A percentile compares a stretch with the other conserved stretches of the same genome.
These are phyloP conservation scores for Pelargonium australe DNA, from an alignment of 441 rosid species.

Conservation along the genomic window DNA sequence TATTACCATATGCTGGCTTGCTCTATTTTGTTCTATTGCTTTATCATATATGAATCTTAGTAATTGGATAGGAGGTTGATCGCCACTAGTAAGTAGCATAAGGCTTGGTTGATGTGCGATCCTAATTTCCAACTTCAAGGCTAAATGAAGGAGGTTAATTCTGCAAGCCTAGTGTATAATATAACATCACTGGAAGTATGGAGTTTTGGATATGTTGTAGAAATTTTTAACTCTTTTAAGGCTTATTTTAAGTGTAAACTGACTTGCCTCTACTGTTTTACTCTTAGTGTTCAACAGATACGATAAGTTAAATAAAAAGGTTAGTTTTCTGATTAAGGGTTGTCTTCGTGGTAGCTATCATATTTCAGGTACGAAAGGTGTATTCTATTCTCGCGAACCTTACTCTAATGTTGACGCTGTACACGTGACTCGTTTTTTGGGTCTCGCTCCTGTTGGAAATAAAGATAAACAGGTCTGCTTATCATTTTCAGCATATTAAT, in stretches of 20 bases:
- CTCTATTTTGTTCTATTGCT: no score
- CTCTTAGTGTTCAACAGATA: background rate
- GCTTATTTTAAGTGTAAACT: background rate
- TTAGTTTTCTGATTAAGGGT: constrained; percentile 17
- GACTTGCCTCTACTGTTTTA: background rate
- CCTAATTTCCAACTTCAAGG: background rate
- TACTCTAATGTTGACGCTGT: constrained; percentile 58
- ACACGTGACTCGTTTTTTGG: constrained; percentile 84
- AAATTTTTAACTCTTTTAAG: background rate
- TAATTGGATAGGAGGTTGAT: background rate
- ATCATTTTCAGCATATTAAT: background rate
- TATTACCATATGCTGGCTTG: no score
- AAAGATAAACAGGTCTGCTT: constrained; percentile 73
- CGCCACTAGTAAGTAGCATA: background rate
- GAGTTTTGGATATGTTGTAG: background rate
- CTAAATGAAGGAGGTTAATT: background rate
- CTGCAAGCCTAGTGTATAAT: background rate
- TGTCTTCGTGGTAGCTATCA: constrained; percentile 56
- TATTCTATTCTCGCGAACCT: constrained; percentile 83
- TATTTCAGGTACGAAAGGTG: constrained; percentile 77
- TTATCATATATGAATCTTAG: no score
- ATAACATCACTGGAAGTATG: background rate
- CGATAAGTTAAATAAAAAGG: background rate
- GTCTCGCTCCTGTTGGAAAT: constrained; percentile 89
- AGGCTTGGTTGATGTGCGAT: background rate